These are phyloP conservation scores for Flaveria brownii DNA, from an alignment of 129 eudicot genomes.

Conservation along the genomic window DNA sequence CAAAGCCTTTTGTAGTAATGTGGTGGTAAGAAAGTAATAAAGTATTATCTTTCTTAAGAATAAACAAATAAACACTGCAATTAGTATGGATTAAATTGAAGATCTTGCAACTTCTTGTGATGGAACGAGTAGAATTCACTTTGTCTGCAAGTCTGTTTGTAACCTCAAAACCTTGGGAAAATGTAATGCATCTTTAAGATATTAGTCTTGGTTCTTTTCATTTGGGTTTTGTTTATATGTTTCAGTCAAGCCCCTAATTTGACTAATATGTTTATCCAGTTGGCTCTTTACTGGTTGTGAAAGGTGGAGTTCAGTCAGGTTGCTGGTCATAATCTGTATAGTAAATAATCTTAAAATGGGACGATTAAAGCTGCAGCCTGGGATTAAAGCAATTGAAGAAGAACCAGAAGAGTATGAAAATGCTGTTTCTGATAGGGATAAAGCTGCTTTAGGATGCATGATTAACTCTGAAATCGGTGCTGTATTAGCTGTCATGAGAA, in stretches of 20 bases:
- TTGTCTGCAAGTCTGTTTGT: neutral
- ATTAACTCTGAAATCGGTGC: conserved; percentile 86
- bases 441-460: conserved; percentile 78
- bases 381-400: conserved; percentile 83
- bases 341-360: conserved; percentile 51
- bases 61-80: neutral
- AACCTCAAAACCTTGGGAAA: neutral
- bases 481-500: conserved; percentile 93
- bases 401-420: conserved; percentile 82
- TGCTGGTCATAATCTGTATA: conserved; percentile 16
- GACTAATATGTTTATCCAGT: conserved; percentile 14
- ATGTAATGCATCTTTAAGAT: neutral
- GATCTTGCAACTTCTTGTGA: neutral
- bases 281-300: conserved; percentile 26
- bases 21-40: neutral
- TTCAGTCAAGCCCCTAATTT: conserved; percentile 4
- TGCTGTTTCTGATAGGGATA: conserved; percentile 48
- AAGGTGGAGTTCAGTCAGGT: conserved; percentile 25
- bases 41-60: neutral
- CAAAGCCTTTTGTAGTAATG: neutral
- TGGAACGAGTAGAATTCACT: neutral
- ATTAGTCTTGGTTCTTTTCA: conserved; percentile 6
- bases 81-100: neutral
- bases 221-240: conserved; percentile 12
- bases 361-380: conserved; percentile 72